Evolutionary conservation across 129 eudicot species (phyloP).

Genomic region (Ambrosia artemisiifolia): DNA sequence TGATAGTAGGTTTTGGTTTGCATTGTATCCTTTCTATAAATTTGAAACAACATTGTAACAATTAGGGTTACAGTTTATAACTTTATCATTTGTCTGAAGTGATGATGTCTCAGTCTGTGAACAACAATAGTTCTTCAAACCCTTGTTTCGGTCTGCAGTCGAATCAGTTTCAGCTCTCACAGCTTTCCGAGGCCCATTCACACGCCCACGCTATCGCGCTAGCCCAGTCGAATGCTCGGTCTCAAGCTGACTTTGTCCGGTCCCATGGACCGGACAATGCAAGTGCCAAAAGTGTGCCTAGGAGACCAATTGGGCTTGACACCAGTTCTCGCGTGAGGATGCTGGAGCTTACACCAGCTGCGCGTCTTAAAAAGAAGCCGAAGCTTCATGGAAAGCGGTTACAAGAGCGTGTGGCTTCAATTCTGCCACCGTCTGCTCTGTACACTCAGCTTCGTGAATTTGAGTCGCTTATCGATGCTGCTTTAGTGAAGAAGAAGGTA

Average conservation of each 20-base stretch:
- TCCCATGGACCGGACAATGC: not conserved
- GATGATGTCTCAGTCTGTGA: not conserved
- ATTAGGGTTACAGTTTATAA: not conserved
- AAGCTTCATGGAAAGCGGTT: not conserved
- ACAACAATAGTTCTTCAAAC: not conserved
- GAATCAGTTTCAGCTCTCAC: not conserved
- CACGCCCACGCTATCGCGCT: not conserved
- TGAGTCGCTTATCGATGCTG: conserved; percentile 3
- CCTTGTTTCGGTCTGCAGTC: not conserved
- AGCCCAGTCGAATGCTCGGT: not conserved
- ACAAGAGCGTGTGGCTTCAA: not conserved
- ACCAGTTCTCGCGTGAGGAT: too few species aligned
- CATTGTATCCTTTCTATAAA: not conserved
- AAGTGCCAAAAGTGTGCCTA: not conserved
- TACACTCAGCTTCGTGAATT: not conserved
- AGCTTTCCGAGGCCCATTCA: not conserved
- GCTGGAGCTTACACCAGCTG: conserved; percentile 1
- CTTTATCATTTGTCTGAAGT: too few species aligned
- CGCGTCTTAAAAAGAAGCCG: not conserved
- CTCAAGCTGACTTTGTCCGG: not conserved
- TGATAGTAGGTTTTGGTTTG: not conserved
- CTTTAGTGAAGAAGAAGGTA: not conserved
- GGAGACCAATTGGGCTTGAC: not conserved
- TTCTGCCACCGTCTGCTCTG: not conserved
- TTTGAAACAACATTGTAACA: not conserved